These are phyloP conservation scores for Solanum infundibuliforme DNA, from an alignment of 257 asterid species.

Conservation along the genomic window DNA sequence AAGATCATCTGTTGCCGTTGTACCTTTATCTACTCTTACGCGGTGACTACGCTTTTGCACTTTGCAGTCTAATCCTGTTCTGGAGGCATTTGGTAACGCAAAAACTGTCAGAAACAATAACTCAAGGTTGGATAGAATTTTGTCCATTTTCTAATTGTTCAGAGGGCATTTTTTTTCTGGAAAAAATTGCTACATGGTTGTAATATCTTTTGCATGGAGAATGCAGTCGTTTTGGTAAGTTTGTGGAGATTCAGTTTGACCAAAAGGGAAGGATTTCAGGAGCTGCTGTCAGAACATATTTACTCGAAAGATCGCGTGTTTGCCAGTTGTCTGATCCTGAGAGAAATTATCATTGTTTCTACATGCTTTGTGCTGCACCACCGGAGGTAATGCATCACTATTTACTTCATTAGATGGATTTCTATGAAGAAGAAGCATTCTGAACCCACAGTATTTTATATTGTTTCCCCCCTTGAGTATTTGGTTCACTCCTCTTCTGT, in stretches of 20 bases:
- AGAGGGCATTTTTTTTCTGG: background rate
- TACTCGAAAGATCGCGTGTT: constrained; percentile 98
- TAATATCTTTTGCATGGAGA: constrained; percentile 12
- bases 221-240: constrained; percentile 97
- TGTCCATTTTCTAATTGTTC: background rate
- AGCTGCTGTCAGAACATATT: constrained; percentile 97
- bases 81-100: constrained; percentile 99
- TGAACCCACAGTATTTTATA: background rate
- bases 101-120: constrained; percentile 97
- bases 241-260: constrained; percentile 97
- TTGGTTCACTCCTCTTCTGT: background rate
- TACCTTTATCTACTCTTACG: background rate
- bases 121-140: constrained; percentile 55
- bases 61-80: constrained; percentile 95
- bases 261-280: constrained; percentile 84
- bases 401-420: background rate
- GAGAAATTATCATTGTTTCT: constrained; percentile 97
- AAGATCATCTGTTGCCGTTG: background rate
- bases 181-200: background rate
- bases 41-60: background rate
- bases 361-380: constrained; percentile 98
- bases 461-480: background rate
- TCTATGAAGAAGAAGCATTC: background rate
- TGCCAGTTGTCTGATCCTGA: constrained; percentile 99
- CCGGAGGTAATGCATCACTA: constrained; percentile 46